Base-by-base conservation (phyloP, 2,329 filamentous ascomycete species). In the Chrysosphaeria jannelii region DNA sequence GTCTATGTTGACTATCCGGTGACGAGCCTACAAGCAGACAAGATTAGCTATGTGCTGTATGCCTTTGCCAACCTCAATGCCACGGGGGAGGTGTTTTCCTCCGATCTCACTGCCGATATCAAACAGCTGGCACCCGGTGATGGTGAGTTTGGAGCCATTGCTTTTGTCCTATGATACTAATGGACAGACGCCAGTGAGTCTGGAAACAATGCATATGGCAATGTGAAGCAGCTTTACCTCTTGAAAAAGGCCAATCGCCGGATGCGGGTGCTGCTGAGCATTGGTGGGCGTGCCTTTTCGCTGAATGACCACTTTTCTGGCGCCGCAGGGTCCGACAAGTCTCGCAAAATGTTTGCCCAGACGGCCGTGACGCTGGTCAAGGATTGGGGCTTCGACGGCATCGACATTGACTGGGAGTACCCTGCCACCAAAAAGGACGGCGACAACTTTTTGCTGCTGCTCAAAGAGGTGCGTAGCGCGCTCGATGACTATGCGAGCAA, bases 221-320 rank as follows among this genome's bases (percentile, higher is more conserved):
- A 65, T 37, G 42, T 75, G 24, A 85, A 85, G 45, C 72, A 88
- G 36, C 50, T 89, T 1, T 75, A 59, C 38, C 45, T 72, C 5
- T 49, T 75, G 20, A 89, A 89, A 46, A 66, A 79, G 40, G 42
- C 52, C 27, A 67, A 89, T 40, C 64, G 75, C n/a, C 58, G 74
- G 22, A 42, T 89, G 25, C 88, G 88, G 38, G 53, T 69, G 2
- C 49, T 88, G 12, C 53, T 89, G 4, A 72, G 62, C 22, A 75
- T 90, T 31, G 78, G 78, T 22, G 76, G 78, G 14, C 88, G 70
- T 70, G 76, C 71, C 0, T 85, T 74, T 43, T 76, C 70, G 2
- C 47, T 54, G 33, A 74, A 75, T 40, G 29, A 28, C 17, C 26
- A 27, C 20, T 81, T 89, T 38, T 51, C 70, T 1, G 47, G 49